phyloP scores from a whole-genome alignment of 371 early-diverging fungal species.

The Lichtheimia ramosa region DNA sequence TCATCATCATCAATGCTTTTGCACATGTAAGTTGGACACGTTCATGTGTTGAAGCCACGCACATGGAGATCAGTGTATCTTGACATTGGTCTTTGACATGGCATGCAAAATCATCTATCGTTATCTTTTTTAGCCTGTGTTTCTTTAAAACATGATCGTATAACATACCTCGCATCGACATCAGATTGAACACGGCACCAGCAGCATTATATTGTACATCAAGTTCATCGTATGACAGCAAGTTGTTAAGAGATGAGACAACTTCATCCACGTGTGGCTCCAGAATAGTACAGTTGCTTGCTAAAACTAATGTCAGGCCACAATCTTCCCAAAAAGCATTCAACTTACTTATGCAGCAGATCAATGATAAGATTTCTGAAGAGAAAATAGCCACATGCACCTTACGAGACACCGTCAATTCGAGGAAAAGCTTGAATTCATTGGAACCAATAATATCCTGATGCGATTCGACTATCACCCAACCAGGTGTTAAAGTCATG shows the following conservation, averaged over 20 bases:
- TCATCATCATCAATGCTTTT: slow-evolving; percentile 34
- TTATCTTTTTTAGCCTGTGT: neutral
- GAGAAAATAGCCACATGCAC: slow-evolving; percentile 39
- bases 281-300: slow-evolving; percentile 11
- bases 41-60: slow-evolving; percentile 31
- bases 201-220: slow-evolving; percentile 50
- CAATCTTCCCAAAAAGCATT: neutral
- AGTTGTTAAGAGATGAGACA: slow-evolving; percentile 27
- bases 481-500: neutral
- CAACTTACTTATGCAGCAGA: slow-evolving; percentile 47
- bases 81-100: slow-evolving; percentile 35
- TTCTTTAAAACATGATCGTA: neutral
- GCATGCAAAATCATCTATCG: slow-evolving; percentile 33
- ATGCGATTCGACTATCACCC: slow-evolving; percentile 36
- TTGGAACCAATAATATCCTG: slow-evolving; percentile 35
- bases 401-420: slow-evolving; percentile 33
- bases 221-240: slow-evolving; percentile 34
- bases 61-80: slow-evolving; percentile 27
- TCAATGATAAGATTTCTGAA: slow-evolving; percentile 42
- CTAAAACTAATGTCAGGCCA: neutral
- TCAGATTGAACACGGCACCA: slow-evolving; percentile 46
- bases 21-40: slow-evolving; percentile 42
- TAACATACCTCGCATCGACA: slow-evolving; percentile 40
- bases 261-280: slow-evolving; percentile 17
- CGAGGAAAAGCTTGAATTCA: slow-evolving; percentile 40